Base-by-base conservation (phyloP, 371 early-diverging fungal genomes). In the Mortierella polycephala region DNA sequence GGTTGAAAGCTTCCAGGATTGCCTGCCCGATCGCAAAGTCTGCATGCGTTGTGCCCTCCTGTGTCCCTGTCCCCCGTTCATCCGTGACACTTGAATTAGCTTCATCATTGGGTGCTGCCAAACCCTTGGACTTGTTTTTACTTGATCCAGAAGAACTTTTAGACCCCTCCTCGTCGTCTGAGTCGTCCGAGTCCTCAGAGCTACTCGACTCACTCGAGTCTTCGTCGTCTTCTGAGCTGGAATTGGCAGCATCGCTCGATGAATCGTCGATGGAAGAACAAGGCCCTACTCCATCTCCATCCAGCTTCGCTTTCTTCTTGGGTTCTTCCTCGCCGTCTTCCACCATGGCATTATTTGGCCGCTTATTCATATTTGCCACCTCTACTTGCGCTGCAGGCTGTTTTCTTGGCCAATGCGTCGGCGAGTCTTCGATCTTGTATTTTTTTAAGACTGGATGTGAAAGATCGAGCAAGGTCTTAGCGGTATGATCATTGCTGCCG, bases 401-500 rank as follows among this genome's bases (percentile, higher is more conserved):
- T n/a, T 53, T 62, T 42, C 49, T 65, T 23, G 76, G 67, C 62
- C 58, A 71, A 16, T 61, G 51, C 0, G 71, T 63, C 7, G 67
- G 71, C 13, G 76, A 63, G n/a, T 70, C 67, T 50, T 75, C 76
- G 20, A 75, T 70, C 10, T 55, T 59, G 52, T 70, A 75, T 40
- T 62, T 70, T 39, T 56, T 52, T 46, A 75, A 44, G 18, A 69
- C 30, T 7, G 55, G 50, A 51, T 65, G 53, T 23, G 49, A 16
- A 44, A 41, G 37, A 37, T 55, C 20, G 13, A 30, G 30, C 4
- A 30, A 30, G 30, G 30, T 30, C 30, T 30, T 30, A 30, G 30
- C 4, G 30, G 30, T 30, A 30, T 30, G 30, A 30, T 30, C 30
- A 30, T 30, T 30, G 30, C 30, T 30, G 30, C 30, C 4, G 13